Base-by-base conservation (phyloP, 75 land plant genomes). In the Sequoiadendron giganteum region DNA sequence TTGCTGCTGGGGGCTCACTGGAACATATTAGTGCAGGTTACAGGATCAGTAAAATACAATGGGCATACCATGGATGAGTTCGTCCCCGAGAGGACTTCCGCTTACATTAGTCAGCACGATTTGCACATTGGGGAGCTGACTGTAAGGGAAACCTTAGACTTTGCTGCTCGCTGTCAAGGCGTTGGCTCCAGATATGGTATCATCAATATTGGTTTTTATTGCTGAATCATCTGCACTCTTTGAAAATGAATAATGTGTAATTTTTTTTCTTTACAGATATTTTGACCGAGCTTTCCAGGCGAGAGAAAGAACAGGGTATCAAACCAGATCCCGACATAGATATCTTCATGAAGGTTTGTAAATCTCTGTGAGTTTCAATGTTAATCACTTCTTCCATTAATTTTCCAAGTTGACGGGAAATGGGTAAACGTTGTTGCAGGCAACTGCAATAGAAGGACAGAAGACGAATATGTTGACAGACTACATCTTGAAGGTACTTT, bases 281-380 rank as follows among this genome's bases (percentile, higher is more conserved):
- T 94, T 92, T 97, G 56, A 70, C 87, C 90, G 99, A 97, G 88
- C 93, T 96, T 28, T 85, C 93, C 16, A 93, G 94, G 87, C 90
- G 97, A 85, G 99, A 97, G 86, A 97, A 96, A 88, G 79, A 86
- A 75, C 92, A 92, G 30, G 30, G 94, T 18, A 92, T 97, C 47
- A 95, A 92, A 82, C 99, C 99, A 72, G 99, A 97, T 88, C 92
- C 93, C 83, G 99, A 96, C 91, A 92, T 96, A 36, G 99, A 97
- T 90, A 87, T 93, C 83, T 97, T 94, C 87, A 95, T 97, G 93
- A 97, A 97, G 95, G 99, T 96, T 89, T 5, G 79, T 54, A 0
- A 39, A 5, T 0, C 13, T 77, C 56, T 73, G 0, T 82, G 15
- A 19, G 11, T 78, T 56, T 79, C 3, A 52, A 36, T 32, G n/a